Evolutionary conservation across 75 land plant species (phyloP), one percentile per base, ranked within the genome.

Genomic region (Isoetes taiwanensis): DNA sequence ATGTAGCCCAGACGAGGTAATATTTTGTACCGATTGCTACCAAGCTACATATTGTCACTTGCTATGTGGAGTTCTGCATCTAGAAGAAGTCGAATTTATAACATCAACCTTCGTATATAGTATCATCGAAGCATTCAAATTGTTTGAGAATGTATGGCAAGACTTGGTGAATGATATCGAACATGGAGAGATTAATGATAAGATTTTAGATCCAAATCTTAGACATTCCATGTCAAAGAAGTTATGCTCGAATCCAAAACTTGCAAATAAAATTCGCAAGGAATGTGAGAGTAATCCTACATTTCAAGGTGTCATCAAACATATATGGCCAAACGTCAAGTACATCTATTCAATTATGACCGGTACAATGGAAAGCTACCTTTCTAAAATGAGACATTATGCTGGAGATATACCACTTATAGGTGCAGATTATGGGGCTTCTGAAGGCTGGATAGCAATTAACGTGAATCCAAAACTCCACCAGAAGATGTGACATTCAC

Each of bases 301-400:
- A 24, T 86, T 85, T 80, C 74, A 80, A 41, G 83, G 86, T 26
- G 54, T 79, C 39, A 70, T 86, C 23, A 80, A 68, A 1, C 41
- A 60, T 55, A 78, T 86, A 27, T 86, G 81, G 67, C 85, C 83
- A 32, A 78, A 77, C 57, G 72, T 72, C 10, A 79, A 77, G 70
- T 82, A 79, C 61, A 58, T 86, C 2, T 69, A 53, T 46, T 82
- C 80, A 21, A 79, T 86, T 43, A 66, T 86, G 74, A 86, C 91
- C 2, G 91, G 91, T 26, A 72, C 91, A 2, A 86, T 86, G 91
- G 77, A 71, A 59, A 77, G 76, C 19, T 86, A 86, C 53, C 1
- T 70, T 40, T 63, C 58, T 34, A 82, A 79, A 35, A 17, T 82
- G 60, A 73, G 83, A 59, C 80, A 76, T 26, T 86, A 77, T 65